phyloP scores from a whole-genome alignment of 371 early-diverging fungal genomes.

The Gilbertella persicaria region DNA sequence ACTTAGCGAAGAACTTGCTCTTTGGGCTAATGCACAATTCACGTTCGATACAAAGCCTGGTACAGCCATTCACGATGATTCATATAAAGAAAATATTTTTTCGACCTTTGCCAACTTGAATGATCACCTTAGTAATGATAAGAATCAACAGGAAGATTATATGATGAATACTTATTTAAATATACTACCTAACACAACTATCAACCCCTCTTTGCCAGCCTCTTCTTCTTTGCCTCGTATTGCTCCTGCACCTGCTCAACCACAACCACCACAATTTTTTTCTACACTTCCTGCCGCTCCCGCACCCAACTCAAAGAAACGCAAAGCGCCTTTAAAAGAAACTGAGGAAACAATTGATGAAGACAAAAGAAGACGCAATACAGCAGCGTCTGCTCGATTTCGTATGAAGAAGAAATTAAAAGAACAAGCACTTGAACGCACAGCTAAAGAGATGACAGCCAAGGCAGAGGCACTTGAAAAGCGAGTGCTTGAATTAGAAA shows the following conservation, averaged over 20 bases:
- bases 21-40: conserved; percentile 79
- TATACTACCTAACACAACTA: background rate
- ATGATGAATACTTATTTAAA: conserved; percentile 4
- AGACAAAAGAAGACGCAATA: conserved; percentile 92
- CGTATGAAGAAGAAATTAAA: conserved; percentile 89
- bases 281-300: background rate
- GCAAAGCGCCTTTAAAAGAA: conserved; percentile 10
- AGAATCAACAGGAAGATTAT: background rate
- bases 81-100: conserved; percentile 18
- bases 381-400: conserved; percentile 94
- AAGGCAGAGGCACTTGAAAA: conserved; percentile 75
- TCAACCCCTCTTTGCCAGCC: background rate
- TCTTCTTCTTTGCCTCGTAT: conserved; percentile 28
- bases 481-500: conserved; percentile 80
- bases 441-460: conserved; percentile 79
- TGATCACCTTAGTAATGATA: background rate
- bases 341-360: conserved; percentile 50
- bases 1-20: conserved; percentile 39
- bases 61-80: conserved; percentile 35
- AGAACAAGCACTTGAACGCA: conserved; percentile 84
- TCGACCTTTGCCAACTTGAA: conserved; percentile 7
- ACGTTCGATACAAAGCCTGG: conserved; percentile 62
- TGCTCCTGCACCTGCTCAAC: conserved; percentile 36
- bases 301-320: conserved; percentile 1
- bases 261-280: background rate